Percentiles rank a stretch among this genome's conserved stretches.
These are phyloP conservation scores for Lecanicillium sp. DNA, from an alignment of 2,329 filamentous ascomycete species.

Conservation along the genomic window DNA sequence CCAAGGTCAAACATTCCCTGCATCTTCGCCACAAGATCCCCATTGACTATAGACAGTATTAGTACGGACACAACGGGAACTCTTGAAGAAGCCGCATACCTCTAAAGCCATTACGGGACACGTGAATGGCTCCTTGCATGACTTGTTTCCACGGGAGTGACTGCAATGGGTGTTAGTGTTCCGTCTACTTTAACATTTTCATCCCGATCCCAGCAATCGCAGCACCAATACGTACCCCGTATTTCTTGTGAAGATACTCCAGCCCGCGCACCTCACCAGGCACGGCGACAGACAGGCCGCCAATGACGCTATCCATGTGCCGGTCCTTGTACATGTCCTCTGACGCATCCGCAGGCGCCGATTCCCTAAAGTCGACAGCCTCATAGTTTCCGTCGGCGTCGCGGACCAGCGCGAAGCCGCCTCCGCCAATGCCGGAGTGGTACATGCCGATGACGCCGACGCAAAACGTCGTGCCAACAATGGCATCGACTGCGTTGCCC, in stretches of 20 bases:
- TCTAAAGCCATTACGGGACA: constrained; percentile 66
- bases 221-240: constrained; percentile 46
- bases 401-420: constrained; percentile 82
- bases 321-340: constrained; percentile 81
- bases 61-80: constrained; percentile 1
- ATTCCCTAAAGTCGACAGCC: constrained; percentile 83
- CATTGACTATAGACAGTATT: constrained; percentile 43
- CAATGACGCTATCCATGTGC: constrained; percentile 55
- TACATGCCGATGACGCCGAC: constrained; percentile 71
- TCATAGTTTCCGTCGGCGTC: constrained; percentile 69
- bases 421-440: constrained; percentile 78
- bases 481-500: constrained; percentile 71
- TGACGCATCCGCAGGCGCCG: constrained; percentile 72
- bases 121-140: constrained; percentile 63
- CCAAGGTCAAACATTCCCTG: constrained; percentile 20
- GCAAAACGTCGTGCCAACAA: constrained; percentile 68
- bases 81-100: constrained; percentile 19
- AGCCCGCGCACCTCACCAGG: constrained; percentile 73
- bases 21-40: constrained; percentile 73
- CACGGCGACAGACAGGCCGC: constrained; percentile 65
- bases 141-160: constrained; percentile 62
- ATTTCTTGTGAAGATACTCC: constrained; percentile 67
- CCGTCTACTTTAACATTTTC: not conserved
- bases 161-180: constrained; percentile 18
- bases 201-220: not conserved